Percentiles rank a stretch among this genome's conserved stretches.
These are phyloP conservation scores for Recurvomyces mirabilis DNA, from an alignment of 495 filamentous ascomycete genomes.

Conservation along the genomic window DNA sequence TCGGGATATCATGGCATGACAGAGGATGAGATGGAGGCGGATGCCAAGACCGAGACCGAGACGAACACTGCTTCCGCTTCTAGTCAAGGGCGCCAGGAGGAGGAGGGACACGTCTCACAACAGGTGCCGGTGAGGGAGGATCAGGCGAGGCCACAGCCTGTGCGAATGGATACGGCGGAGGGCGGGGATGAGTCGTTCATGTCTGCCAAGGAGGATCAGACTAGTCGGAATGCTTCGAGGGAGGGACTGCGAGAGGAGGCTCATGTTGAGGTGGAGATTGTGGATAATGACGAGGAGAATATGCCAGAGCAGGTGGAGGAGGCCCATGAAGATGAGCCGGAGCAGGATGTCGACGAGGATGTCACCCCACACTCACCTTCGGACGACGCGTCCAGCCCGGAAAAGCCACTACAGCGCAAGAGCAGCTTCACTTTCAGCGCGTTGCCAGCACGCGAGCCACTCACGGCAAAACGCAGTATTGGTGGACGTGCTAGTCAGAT, in stretches of 20 bases:
- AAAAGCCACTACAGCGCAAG: slow-evolving; percentile 60
- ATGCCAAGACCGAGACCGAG: slow-evolving; percentile 19
- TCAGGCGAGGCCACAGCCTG: slow-evolving; percentile 22
- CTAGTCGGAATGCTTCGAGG: slow-evolving; percentile 31
- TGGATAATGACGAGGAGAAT: slow-evolving; percentile 17
- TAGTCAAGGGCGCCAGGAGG: slow-evolving; percentile 23
- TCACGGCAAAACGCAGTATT: slow-evolving; percentile 67
- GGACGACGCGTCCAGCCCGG: slow-evolving; percentile 51
- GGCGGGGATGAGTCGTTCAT: slow-evolving; percentile 42
- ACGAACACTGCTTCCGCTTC: too few species aligned
- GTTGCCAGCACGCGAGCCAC: slow-evolving; percentile 78
- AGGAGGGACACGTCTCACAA: slow-evolving; percentile 20
- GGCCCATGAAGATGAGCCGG: slow-evolving; percentile 18
- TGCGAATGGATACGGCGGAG: slow-evolving; percentile 14
- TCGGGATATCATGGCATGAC: slow-evolving; percentile 77
- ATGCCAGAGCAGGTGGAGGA: not conserved
- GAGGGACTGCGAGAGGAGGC: slow-evolving; percentile 9
- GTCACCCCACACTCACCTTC: slow-evolving; percentile 50
- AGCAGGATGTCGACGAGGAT: slow-evolving; percentile 37
- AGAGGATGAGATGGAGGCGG: slow-evolving; percentile 41
- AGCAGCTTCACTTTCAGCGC: slow-evolving; percentile 90
- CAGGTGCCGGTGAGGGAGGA: slow-evolving; percentile 11
- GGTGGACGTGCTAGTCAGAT: slow-evolving; percentile 67
- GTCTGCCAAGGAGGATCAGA: slow-evolving; percentile 51
- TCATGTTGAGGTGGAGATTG: slow-evolving; percentile 19